A percentile compares a stretch with the other conserved stretches of the same genome.
Conservation (phyloP, 2,329 filamentous ascomycete species). For the Lecanicillium sp. region DNA sequence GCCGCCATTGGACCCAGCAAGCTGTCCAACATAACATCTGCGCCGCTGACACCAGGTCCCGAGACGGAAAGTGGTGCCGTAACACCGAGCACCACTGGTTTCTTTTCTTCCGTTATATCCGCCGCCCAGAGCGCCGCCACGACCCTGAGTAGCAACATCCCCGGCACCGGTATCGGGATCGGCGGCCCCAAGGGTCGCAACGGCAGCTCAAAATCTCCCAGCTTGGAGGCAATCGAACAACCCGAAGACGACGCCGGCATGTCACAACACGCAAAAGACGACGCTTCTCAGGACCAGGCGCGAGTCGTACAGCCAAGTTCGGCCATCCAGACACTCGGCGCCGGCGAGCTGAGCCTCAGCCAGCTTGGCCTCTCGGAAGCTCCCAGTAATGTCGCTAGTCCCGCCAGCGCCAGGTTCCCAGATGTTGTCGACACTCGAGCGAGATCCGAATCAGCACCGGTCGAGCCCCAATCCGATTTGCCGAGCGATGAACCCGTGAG, state of each 20-base stretch:
- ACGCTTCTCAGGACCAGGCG: neutral
- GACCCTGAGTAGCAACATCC: constrained; percentile 66
- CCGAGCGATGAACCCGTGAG: constrained; percentile 30
- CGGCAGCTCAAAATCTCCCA: constrained; percentile 21
- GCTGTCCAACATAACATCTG: constrained; percentile 68
- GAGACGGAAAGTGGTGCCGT: constrained; percentile 53
- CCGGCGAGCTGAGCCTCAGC: constrained; percentile 81
- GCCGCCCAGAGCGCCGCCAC: constrained; percentile 88
- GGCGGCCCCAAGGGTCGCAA: constrained; percentile 27
- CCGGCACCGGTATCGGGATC: constrained; percentile 55
- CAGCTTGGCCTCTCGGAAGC: constrained; percentile 72
- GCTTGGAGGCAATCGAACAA: constrained; percentile 20
- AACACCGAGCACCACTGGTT: constrained; percentile 60
- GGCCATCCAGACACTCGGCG: constrained; percentile 82
- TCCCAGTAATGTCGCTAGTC: constrained; percentile 48
- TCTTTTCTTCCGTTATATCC: constrained; percentile 91
- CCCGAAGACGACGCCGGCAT: constrained; percentile 16
- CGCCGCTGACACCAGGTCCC: constrained; percentile 66
- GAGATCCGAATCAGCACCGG: constrained; percentile 55
- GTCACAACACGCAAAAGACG: constrained; percentile 25
- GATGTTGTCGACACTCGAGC: constrained; percentile 41
- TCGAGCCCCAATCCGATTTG: constrained; percentile 33
- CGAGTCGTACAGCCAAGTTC: constrained; percentile 54
- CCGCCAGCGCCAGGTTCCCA: constrained; percentile 49
- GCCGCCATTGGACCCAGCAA: constrained; percentile 68